phyloP scores from a whole-genome alignment of 306 rosid genomes.

The Rosa persica region DNA sequence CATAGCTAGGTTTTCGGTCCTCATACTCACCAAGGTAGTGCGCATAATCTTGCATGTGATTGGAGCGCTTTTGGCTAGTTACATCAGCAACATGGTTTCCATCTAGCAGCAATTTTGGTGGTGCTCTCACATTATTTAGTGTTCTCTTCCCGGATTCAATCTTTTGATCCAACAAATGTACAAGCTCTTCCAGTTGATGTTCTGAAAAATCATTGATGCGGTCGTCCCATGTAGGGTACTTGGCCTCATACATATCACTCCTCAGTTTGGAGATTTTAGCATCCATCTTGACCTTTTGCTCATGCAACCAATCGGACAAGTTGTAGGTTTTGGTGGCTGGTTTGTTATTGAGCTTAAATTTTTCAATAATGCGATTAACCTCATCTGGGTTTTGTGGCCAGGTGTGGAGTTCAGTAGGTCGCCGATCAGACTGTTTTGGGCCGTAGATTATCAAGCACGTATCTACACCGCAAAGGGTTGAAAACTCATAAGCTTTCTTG shows the following conservation, averaged over 20 bases:
- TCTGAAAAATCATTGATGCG: background rate
- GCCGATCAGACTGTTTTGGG: background rate
- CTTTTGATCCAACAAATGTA: background rate
- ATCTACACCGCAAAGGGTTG: slow-evolving; percentile 8
- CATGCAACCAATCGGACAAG: slow-evolving; percentile 10
- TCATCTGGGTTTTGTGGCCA: background rate
- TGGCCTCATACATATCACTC: slow-evolving; percentile 1
- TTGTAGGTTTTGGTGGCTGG: background rate
- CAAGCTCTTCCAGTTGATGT: background rate
- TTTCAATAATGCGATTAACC: slow-evolving; percentile 4
- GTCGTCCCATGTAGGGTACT: slow-evolving; percentile 21
- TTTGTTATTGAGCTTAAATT: background rate
- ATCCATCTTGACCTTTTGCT: background rate
- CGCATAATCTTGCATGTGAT: background rate
- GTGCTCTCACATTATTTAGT: background rate
- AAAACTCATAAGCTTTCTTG: slow-evolving; percentile 17
- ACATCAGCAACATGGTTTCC: background rate
- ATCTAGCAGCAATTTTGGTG: background rate
- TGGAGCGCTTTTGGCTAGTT: background rate
- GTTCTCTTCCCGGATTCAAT: background rate
- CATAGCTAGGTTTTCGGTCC: background rate
- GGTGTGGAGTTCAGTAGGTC: background rate
- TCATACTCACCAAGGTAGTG: background rate
- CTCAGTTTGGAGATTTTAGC: background rate
- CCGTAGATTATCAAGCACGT: slow-evolving; percentile 13